Percentiles rank a stretch among this genome's conserved stretches.
Evolutionary conservation across 805 yeast genomes (phyloP).

Genomic region (Metschnikowia rubicola): DNA sequence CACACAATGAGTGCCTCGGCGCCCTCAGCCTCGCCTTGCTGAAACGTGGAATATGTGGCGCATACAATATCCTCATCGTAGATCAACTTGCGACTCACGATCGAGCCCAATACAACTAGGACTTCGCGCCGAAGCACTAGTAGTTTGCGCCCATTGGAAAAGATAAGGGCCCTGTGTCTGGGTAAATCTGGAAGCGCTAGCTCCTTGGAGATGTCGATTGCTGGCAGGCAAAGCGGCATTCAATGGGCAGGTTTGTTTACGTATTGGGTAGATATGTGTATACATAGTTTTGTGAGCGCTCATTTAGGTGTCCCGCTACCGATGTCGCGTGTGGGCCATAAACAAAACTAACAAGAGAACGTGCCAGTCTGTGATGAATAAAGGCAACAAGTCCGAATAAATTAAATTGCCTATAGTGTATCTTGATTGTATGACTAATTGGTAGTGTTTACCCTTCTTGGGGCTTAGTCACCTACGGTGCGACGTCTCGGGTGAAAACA

Average conservation of each 20-base stretch:
- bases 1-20: constrained; percentile 55
- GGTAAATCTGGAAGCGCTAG: constrained; percentile 23
- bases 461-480: not conserved
- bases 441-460: not conserved
- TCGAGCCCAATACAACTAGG: constrained; percentile 48
- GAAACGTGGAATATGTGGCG: constrained; percentile 62
- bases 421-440: too few species aligned
- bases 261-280: too few species aligned
- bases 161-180: constrained; percentile 20
- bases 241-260: too few species aligned
- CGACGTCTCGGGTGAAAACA: too few species aligned
- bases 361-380: too few species aligned
- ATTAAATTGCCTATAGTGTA: too few species aligned
- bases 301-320: too few species aligned
- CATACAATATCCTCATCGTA: constrained; percentile 51
- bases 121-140: constrained; percentile 38
- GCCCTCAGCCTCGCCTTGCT: constrained; percentile 6
- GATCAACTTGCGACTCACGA: constrained; percentile 45
- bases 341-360: too few species aligned
- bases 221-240: constrained; percentile 27
- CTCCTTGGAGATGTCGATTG: constrained; percentile 29
- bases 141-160: constrained; percentile 32
- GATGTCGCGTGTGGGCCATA: too few species aligned
- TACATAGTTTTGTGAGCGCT: too few species aligned
- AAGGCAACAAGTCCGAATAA: too few species aligned